phyloP scores from a whole-genome alignment of 768 basidiomycete genomes.

The Suillus cothurnatus region DNA sequence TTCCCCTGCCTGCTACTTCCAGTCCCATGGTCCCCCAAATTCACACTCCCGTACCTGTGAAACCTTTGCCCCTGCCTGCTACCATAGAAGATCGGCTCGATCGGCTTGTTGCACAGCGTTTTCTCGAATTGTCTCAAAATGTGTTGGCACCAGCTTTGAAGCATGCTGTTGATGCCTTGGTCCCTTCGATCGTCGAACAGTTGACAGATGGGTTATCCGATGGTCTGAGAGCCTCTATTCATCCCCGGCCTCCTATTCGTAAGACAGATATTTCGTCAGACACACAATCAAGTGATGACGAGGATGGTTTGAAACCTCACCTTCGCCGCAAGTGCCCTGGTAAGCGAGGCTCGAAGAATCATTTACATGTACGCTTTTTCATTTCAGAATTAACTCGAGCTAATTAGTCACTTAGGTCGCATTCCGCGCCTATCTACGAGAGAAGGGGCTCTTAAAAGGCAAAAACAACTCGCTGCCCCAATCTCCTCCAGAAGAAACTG shows the following conservation, averaged over 20 bases:
- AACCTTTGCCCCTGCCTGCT: not conserved
- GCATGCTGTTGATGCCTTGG: not conserved
- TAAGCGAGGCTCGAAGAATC: no score
- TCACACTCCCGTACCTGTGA: not conserved
- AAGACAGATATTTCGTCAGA: not conserved
- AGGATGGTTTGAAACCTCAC: no score
- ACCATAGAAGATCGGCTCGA: no score
- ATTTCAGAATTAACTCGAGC: no score
- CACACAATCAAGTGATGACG: no score
- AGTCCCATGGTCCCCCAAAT: not conserved
- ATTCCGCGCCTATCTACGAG: constrained; percentile 3
- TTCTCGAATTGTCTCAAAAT: not conserved
- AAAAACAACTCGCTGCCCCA: not conserved
- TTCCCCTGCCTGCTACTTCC: not conserved
- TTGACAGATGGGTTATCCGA: not conserved
- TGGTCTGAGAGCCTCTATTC: not conserved
- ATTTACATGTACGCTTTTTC: not conserved
- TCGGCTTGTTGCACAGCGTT: not conserved
- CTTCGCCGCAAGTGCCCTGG: no score
- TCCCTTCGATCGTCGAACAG: not conserved
- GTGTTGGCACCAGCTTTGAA: not conserved
- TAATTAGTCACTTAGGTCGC: not conserved
- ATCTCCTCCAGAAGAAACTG: not conserved
- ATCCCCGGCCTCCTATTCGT: not conserved
- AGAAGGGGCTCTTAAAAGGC: not conserved